A percentile compares a stretch with the other conserved stretches of the same genome.
Evolutionary conservation across 768 basidiomycete genomes (phyloP).

Genomic region (Tulasnella sp.): DNA sequence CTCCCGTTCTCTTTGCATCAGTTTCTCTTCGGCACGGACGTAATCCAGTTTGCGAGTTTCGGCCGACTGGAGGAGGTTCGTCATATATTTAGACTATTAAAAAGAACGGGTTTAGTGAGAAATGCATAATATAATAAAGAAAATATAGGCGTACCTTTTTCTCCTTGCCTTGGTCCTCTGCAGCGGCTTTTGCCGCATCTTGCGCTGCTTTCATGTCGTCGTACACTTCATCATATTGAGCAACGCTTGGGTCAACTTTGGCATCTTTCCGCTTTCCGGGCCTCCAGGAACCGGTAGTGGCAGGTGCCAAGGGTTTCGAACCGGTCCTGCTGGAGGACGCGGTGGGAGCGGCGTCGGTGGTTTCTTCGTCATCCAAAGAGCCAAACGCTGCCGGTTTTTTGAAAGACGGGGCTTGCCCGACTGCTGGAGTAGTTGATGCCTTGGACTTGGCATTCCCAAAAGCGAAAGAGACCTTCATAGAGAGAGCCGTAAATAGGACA

Average conservation of each 20-base stretch:
- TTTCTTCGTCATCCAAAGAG: slow-evolving; percentile 60
- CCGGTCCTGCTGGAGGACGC: slow-evolving; percentile 51
- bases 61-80: slow-evolving; percentile 70
- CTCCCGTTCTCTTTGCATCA: slow-evolving; percentile 91
- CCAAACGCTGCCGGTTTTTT: slow-evolving; percentile 62
- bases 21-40: slow-evolving; percentile 93
- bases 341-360: slow-evolving; percentile 51
- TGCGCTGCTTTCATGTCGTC: slow-evolving; percentile 92
- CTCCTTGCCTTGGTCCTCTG: slow-evolving; percentile 70
- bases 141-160: slow-evolving; percentile 58
- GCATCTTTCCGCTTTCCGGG: slow-evolving; percentile 69
- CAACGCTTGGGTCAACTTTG: slow-evolving; percentile 77
- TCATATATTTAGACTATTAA: slow-evolving; percentile 89
- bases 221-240: slow-evolving; percentile 94
- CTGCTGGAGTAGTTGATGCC: slow-evolving; percentile 49
- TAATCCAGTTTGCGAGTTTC: slow-evolving; percentile 85
- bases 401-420: slow-evolving; percentile 45
- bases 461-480: slow-evolving; percentile 78
- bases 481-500: background rate
- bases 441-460: slow-evolving; percentile 48
- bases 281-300: slow-evolving; percentile 51
- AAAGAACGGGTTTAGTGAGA: slow-evolving; percentile 27
- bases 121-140: background rate
- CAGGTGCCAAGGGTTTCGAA: slow-evolving; percentile 52
- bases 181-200: slow-evolving; percentile 63